These are phyloP conservation scores for Clarireedia homoeocarpa DNA, from an alignment of 2,329 filamentous ascomycete species.

Conservation along the genomic window DNA sequence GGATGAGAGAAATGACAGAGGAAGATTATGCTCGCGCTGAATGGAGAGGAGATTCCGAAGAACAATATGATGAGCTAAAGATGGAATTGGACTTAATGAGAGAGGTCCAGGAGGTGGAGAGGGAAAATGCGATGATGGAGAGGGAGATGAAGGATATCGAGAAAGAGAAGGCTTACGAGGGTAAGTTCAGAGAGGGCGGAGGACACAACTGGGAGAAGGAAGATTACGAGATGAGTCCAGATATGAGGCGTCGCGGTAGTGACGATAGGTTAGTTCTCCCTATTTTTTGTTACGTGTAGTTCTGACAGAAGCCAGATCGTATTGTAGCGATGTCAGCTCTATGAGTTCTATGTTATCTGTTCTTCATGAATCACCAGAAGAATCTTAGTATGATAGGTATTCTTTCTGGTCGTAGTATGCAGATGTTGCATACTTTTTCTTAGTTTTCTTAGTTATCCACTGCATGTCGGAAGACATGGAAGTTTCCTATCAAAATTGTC, in stretches of 20 bases:
- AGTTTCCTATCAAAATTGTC: neutral
- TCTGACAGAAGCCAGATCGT: neutral
- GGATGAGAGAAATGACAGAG: neutral
- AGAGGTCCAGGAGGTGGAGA: slow-evolving; percentile 2
- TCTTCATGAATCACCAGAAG: slow-evolving; percentile 2
- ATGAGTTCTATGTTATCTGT: slow-evolving; percentile 6
- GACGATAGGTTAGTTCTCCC: neutral
- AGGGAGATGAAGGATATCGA: neutral
- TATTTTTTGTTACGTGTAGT: no score
- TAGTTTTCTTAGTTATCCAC: no score
- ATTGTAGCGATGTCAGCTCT: neutral
- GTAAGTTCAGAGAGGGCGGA: neutral
- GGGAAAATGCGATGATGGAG: neutral
- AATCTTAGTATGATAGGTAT: neutral
- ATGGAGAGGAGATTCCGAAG: neutral
- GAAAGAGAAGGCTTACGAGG: neutral
- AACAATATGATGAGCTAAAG: neutral
- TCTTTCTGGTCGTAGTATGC: neutral
- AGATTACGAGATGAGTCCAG: neutral
- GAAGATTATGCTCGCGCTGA: neutral
- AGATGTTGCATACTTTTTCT: no score
- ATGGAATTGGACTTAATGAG: neutral
- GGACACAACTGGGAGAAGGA: neutral
- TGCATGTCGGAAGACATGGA: no score
- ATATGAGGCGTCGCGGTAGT: neutral